Evolutionary conservation across 371 early-diverging fungal genomes (phyloP).

Genomic region (Mortierella sp.): DNA sequence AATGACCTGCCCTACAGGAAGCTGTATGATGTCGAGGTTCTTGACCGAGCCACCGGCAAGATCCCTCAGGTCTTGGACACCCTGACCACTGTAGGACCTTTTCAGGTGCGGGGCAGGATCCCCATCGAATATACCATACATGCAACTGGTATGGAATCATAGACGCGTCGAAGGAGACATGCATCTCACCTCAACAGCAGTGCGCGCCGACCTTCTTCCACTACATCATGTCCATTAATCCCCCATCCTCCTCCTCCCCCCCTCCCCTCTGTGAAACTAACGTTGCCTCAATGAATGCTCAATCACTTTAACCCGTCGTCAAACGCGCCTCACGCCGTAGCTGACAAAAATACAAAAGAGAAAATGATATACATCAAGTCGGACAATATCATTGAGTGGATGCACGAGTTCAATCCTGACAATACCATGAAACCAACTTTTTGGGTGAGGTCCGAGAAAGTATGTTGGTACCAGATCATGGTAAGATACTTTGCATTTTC

Average conservation of each 20-base stretch:
- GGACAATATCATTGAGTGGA: slow-evolving; percentile 32
- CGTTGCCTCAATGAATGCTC: neutral
- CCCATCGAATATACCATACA: slow-evolving; percentile 14
- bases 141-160: slow-evolving; percentile 1
- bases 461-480: slow-evolving; percentile 46
- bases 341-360: neutral
- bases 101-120: slow-evolving; percentile 24
- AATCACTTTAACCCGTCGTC: too few species aligned
- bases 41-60: slow-evolving; percentile 19
- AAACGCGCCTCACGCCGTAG: neutral
- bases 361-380: slow-evolving; percentile 11
- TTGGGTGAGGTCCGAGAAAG: slow-evolving; percentile 23
- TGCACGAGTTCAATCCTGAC: slow-evolving; percentile 20
- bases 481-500: slow-evolving; percentile 11
- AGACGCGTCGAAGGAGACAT: neutral
- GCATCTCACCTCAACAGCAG: too few species aligned
- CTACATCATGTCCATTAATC: too few species aligned
- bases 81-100: slow-evolving; percentile 19
- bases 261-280: slow-evolving; percentile 1
- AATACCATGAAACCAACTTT: slow-evolving; percentile 17
- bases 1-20: slow-evolving; percentile 17
- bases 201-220: too few species aligned
- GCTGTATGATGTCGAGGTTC: slow-evolving; percentile 25
- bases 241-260: too few species aligned
- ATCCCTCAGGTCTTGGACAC: slow-evolving; percentile 16